Evolutionary conservation across 2,329 filamentous ascomycete genomes (phyloP).

Genomic region (Nakataea oryzae): DNA sequence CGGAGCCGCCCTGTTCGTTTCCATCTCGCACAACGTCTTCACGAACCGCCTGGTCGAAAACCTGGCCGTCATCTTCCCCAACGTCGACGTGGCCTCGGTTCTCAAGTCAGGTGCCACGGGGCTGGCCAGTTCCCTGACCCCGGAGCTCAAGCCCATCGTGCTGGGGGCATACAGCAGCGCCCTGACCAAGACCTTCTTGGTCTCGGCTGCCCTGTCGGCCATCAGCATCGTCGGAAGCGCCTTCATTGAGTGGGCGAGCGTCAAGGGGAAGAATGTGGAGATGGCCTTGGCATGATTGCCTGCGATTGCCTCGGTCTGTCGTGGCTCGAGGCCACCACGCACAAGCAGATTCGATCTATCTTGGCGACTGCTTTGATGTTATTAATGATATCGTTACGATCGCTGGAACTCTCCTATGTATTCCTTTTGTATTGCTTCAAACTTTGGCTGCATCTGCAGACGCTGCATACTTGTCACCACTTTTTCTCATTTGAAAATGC

Average conservation of each 20-base stretch:
- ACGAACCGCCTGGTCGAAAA: constrained; percentile 24
- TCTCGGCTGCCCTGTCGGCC: constrained; percentile 24
- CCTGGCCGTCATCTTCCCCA: constrained; percentile 15
- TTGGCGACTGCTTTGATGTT: too few species aligned
- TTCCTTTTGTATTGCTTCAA: too few species aligned
- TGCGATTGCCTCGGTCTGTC: background rate
- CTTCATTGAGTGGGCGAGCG: constrained; percentile 31
- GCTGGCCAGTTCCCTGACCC: constrained; percentile 8
- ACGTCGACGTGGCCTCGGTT: constrained; percentile 12
- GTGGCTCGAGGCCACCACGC: too few species aligned
- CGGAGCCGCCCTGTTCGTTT: constrained; percentile 25
- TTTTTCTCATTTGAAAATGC: too few species aligned
- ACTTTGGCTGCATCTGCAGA: too few species aligned
- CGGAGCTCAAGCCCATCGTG: constrained; percentile 11
- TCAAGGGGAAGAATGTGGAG: constrained; percentile 22
- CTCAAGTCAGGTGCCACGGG: constrained; percentile 15
- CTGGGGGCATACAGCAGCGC: constrained; percentile 22
- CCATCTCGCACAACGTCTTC: constrained; percentile 30
- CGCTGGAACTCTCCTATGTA: too few species aligned
- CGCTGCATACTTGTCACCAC: too few species aligned
- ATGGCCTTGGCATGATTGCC: constrained; percentile 4
- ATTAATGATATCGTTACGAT: too few species aligned
- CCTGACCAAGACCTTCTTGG: constrained; percentile 18
- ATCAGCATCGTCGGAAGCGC: constrained; percentile 20
- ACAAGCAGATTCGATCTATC: too few species aligned